phyloP scores from a whole-genome alignment of 2,329 filamentous ascomycete genomes.

The Fusarium sp. region DNA sequence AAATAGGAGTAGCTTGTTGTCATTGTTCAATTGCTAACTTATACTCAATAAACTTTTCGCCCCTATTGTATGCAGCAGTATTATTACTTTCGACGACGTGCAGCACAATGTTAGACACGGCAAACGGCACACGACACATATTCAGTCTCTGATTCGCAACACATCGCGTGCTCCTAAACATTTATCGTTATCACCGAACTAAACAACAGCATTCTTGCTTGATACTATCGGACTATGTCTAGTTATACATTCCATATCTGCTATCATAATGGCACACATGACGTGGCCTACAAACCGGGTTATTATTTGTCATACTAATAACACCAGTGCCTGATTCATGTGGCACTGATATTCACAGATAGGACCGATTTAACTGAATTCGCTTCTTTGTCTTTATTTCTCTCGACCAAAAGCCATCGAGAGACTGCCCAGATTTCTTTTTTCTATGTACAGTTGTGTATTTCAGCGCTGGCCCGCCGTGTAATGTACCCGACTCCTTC shows the following conservation, averaged over 20 bases:
- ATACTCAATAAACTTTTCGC: background rate
- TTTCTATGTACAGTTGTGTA: conserved; percentile 49
- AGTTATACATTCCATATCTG: conserved; percentile 20
- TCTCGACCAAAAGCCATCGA: conserved; percentile 17
- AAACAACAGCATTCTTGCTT: conserved; percentile 6
- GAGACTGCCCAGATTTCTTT: conserved; percentile 45
- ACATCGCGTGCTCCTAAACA: conserved; percentile 9
- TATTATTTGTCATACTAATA: background rate
- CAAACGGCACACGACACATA: conserved; percentile 13
- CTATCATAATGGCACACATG: background rate
- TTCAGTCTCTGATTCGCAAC: conserved; percentile 8
- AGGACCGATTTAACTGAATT: conserved; percentile 7
- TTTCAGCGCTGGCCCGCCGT: conserved; percentile 48
- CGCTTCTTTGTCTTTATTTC: conserved; percentile 36
- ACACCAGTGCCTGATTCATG: background rate
- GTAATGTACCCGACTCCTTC: conserved; percentile 49
- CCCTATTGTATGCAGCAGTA: conserved; percentile 4
- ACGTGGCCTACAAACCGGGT: background rate
- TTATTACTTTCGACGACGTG: background rate
- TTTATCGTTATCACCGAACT: background rate
- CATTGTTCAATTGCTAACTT: conserved; percentile 1
- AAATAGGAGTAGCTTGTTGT: background rate
- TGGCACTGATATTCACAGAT: background rate
- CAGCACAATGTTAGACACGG: conserved; percentile 11
- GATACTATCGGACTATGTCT: background rate